Evolutionary conservation across 2,329 filamentous ascomycete genomes (phyloP), one percentile per base, ranked within the genome.

Genomic region (Phoma herbarum): DNA sequence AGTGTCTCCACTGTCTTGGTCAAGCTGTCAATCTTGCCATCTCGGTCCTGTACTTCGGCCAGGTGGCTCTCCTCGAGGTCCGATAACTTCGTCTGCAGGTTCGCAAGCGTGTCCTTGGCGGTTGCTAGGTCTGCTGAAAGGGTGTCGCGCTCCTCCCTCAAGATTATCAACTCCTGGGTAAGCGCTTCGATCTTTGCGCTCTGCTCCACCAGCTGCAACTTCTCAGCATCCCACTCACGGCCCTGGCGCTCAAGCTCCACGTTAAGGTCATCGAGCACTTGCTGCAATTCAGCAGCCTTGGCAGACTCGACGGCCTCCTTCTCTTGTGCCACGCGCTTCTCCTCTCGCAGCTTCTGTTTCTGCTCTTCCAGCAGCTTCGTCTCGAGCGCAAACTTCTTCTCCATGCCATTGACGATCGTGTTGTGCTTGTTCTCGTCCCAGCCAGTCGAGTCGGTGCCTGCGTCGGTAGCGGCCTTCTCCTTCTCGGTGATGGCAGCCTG

Each of bases 201-300:
- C 53, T 76, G 75, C 41, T 76, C 72, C 0, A 62, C 64, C n/a
- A 75, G 66, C 58, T 70, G 72, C 63, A 72, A 70, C 68, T 74
- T 76, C 31, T 77, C 74, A 16, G 67, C 67, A 44, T 75, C 72
- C 74, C 74, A 77, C 52, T 77, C 63, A 8, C 59, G 64, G 39
- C 72, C 73, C 45, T 76, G 74, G 26, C 70, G 63, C 48, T 76
- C 73, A 11, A 77, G 70, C 49, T 77, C 75, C 8, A 64, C 66
- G 53, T 71, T 75, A 51, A 77, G 65, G 20, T 77, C 73, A 43
- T 68, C 69, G 5, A 77, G 65, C 7, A 76, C 69, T 57, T 75
- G 71, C 57, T 75, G 73, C 3, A 77, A 65, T 45, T 77, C 75
- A 26, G 68, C 64, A 0, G 74, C 71, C 23, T 72, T 72, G 31